Evolutionary conservation across 495 filamentous ascomycete genomes (phyloP).

Genomic region (Alectoria sarmentosa): DNA sequence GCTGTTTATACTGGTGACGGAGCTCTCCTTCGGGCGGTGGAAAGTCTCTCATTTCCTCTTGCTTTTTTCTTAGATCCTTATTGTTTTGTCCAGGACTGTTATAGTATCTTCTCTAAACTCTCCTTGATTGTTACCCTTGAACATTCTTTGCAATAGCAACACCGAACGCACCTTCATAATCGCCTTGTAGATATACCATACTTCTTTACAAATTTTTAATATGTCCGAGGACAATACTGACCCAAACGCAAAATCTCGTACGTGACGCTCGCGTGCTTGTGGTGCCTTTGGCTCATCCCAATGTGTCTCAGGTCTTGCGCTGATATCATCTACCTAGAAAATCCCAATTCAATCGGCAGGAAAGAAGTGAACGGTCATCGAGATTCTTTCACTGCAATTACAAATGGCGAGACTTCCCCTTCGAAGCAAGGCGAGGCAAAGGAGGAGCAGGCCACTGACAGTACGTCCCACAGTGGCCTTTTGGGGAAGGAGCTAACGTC

Average conservation of each 20-base stretch:
- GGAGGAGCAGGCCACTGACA: slow-evolving; percentile 17
- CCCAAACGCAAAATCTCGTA: slow-evolving; percentile 8
- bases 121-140: slow-evolving; percentile 6
- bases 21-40: slow-evolving; percentile 1
- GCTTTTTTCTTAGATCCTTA: neutral
- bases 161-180: neutral
- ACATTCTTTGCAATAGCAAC: neutral
- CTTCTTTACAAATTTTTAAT: slow-evolving; percentile 1
- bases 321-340: neutral
- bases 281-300: neutral
- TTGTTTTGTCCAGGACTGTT: slow-evolving; percentile 4
- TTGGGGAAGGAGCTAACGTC: neutral
- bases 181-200: slow-evolving; percentile 5
- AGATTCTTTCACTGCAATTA: neutral
- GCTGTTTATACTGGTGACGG: slow-evolving; percentile 9
- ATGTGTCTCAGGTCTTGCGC: neutral
- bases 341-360: neutral
- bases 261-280: neutral
- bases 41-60: slow-evolving; percentile 1
- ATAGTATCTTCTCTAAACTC: neutral
- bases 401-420: slow-evolving; percentile 32
- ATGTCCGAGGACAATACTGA: slow-evolving; percentile 13
- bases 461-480: slow-evolving; percentile 3
- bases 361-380: slow-evolving; percentile 5
- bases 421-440: slow-evolving; percentile 35